phyloP scores from a whole-genome alignment of 805 yeast genomes.

The Pichia exigua region DNA sequence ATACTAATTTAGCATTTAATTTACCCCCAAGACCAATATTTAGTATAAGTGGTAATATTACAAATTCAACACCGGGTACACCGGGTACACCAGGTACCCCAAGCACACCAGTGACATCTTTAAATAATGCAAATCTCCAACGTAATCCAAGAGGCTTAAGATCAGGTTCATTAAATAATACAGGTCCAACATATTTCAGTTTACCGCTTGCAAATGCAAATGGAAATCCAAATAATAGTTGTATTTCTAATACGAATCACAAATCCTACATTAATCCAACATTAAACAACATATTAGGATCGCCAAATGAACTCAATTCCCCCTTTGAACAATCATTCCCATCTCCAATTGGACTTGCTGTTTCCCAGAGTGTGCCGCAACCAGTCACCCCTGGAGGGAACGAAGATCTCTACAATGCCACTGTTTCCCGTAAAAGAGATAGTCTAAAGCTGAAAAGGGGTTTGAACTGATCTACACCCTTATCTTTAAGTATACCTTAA shows the following conservation, averaged over 20 bases:
- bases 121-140: background rate
- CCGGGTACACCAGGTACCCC: conserved; percentile 1
- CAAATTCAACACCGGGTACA: background rate
- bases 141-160: conserved; percentile 1
- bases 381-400: background rate
- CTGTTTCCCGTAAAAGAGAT: conserved; percentile 46
- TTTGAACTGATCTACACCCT: background rate
- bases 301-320: conserved; percentile 5
- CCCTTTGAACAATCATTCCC: conserved; percentile 13
- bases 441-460: conserved; percentile 38
- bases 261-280: background rate
- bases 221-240: background rate
- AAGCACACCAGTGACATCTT: conserved; percentile 4
- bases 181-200: conserved; percentile 1
- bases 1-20: background rate
- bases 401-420: conserved; percentile 32
- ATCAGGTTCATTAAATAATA: background rate
- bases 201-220: background rate
- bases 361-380: background rate
- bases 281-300: background rate
- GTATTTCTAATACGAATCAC: background rate
- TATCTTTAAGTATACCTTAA: background rate
- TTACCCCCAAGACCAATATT: conserved; percentile 3
- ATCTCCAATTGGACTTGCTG: background rate
- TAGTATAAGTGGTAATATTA: background rate